Base-by-base conservation (phyloP, 106 monocot species). In the Vanilla planifolia region DNA sequence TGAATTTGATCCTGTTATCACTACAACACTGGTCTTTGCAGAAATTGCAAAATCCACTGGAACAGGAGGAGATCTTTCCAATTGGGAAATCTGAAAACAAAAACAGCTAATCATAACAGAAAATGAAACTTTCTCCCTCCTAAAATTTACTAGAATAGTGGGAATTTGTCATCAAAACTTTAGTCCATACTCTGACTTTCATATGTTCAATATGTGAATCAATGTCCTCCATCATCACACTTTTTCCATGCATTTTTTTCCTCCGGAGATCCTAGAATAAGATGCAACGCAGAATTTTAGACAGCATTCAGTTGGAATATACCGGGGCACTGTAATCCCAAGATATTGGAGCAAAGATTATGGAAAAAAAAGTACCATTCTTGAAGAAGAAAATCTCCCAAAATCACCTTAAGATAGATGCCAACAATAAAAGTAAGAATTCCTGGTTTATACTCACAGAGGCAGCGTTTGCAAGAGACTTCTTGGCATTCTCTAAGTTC, bases 1-100 rank as follows among this genome's bases (percentile, higher is more conserved):
- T 44, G 87, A 87, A 72, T 92, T 92, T 37, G 92, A 84, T 8
- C 92, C 92, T 51, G 87, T 92, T 62, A 92, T 78, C 67, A 92
- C 84, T 11, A 92, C 52, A 52, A 87, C 84, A 60, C 46, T 65
- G 57, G 87, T 87, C 68, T 79, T 75, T 50, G 28, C 41, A 59
- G 87, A 73, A 68, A 92, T 61, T 60, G 67, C 39, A 78, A 92
- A 80, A 71, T 92, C 92, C 41, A 92, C 67, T 43, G 92, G 80
- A 2, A 81, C 59, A 33, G 92, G 92, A 71, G 52, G 78, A 25
- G 62, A 27, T 40, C 70, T 73, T 74, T 90, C 85, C 60, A 90
- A 20, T 59, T 73, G 63, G 32, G 58, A 61, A 76, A 82, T 73
- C 90, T 85, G 64, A 43, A 52, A 23, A 10, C 24, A 61, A 36